A percentile compares a stretch with the other conserved stretches of the same genome.
phyloP scores from a whole-genome alignment of 2,329 filamentous ascomycete species.

The Scedosporium aurantiacum region DNA sequence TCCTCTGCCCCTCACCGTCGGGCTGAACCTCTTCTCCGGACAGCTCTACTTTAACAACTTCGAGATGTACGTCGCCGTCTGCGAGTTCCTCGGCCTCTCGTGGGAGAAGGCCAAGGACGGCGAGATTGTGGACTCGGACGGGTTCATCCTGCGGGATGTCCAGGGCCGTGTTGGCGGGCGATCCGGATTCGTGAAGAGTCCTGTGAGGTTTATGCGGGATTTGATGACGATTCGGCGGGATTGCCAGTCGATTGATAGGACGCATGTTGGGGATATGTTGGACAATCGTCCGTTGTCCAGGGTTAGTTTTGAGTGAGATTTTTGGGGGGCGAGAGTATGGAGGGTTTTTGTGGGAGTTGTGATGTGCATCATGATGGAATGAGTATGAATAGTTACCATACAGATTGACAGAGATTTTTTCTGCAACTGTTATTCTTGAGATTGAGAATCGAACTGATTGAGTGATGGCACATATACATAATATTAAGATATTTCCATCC shows the following conservation, averaged over 20 bases:
- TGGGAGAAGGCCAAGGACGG: conserved; percentile 13
- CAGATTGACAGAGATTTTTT: no score
- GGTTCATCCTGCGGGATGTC: conserved; percentile 20
- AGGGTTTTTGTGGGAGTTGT: no score
- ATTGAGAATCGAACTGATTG: no score
- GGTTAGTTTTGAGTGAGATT: conserved; percentile 11
- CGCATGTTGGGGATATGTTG: conserved; percentile 28
- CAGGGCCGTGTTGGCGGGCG: conserved; percentile 8
- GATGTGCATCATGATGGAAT: no score
- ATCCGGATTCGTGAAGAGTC: conserved; percentile 20
- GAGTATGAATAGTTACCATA: no score
- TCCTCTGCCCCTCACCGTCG: conserved; percentile 17
- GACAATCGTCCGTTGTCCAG: conserved; percentile 17
- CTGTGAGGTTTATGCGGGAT: conserved; percentile 24
- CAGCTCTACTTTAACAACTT: conserved; percentile 50
- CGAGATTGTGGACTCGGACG: conserved; percentile 16
- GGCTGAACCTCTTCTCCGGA: conserved; percentile 57
- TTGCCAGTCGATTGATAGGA: conserved; percentile 26
- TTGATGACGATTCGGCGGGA: conserved; percentile 26
- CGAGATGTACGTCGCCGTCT: conserved; percentile 41
- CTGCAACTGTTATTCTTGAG: no score
- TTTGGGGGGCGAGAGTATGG: conserved; percentile 17
- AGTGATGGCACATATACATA: no score
- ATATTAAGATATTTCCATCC: no score
- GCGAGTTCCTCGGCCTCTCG: conserved; percentile 39